Percentiles rank a stretch among this genome's conserved stretches.
Evolutionary conservation across 106 monocot species (phyloP).

Genomic region (Posidonia australis): DNA sequence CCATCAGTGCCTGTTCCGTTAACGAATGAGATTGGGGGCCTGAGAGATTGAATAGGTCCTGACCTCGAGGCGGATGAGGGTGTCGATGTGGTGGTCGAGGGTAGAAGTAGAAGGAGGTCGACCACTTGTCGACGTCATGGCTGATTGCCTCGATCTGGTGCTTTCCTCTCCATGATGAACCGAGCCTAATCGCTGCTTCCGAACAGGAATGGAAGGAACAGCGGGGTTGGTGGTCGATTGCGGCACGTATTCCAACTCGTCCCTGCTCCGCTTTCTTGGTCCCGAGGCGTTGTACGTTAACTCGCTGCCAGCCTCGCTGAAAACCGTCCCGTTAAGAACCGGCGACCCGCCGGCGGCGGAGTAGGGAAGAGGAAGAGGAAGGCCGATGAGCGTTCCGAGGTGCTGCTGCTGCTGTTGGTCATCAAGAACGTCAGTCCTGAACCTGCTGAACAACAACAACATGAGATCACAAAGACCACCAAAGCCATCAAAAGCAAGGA

Average conservation of each 20-base stretch:
- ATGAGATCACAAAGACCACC: background rate
- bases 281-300: slow-evolving; percentile 16
- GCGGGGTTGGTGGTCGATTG: background rate
- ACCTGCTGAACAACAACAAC: background rate
- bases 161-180: background rate
- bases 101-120: background rate
- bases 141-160: slow-evolving; percentile 8
- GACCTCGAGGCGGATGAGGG: slow-evolving; percentile 11
- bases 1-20: background rate
- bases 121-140: slow-evolving; percentile 8
- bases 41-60: background rate
- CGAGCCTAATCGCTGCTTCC: background rate
- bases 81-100: slow-evolving; percentile 19
- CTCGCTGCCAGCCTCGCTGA: slow-evolving; percentile 20
- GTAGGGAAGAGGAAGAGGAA: too few species aligned
- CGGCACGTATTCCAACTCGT: background rate
- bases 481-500: background rate
- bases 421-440: background rate
- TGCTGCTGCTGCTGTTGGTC: background rate
- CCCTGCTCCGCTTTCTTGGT: slow-evolving; percentile 13
- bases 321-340: background rate
- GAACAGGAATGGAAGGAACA: too few species aligned
- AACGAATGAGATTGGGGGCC: background rate
- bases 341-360: background rate
- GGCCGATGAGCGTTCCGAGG: background rate